Percentiles rank a stretch among this genome's conserved stretches.
Conservation (phyloP, 140 eudicot species). For the Cichorium intybus region DNA sequence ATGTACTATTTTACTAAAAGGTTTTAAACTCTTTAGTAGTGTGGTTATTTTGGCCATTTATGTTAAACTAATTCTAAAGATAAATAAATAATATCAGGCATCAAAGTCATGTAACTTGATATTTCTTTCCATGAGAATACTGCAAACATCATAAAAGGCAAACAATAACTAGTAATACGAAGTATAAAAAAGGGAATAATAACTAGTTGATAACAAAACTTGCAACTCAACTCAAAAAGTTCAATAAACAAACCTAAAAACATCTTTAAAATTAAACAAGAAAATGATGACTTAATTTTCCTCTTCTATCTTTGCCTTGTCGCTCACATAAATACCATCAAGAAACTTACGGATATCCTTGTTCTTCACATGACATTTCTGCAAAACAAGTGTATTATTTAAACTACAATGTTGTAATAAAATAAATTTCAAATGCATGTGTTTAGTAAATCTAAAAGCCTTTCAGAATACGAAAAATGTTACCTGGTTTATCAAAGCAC, state of each 20-base stretch:
- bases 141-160: background rate
- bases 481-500: constrained; percentile 79
- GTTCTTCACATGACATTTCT: constrained; percentile 1
- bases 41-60: too few species aligned
- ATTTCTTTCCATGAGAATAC: background rate
- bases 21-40: too few species aligned
- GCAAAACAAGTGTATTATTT: too few species aligned
- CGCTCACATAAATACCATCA: background rate
- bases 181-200: background rate
- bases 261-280: background rate
- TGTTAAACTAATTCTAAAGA: too few species aligned
- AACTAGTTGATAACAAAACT: background rate
- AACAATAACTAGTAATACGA: background rate
- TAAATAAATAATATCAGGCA: background rate
- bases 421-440: too few species aligned
- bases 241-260: background rate
- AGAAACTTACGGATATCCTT: background rate
- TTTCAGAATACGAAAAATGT: background rate
- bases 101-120: background rate
- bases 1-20: too few species aligned
- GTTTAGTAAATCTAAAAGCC: background rate
- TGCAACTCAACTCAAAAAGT: background rate
- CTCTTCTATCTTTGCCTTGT: background rate
- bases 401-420: too few species aligned
- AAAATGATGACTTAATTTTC: background rate